A percentile compares a stretch with the other conserved stretches of the same genome.
Conservation (phyloP, 805 yeast species). For the Yamadazyma ubonensis region DNA sequence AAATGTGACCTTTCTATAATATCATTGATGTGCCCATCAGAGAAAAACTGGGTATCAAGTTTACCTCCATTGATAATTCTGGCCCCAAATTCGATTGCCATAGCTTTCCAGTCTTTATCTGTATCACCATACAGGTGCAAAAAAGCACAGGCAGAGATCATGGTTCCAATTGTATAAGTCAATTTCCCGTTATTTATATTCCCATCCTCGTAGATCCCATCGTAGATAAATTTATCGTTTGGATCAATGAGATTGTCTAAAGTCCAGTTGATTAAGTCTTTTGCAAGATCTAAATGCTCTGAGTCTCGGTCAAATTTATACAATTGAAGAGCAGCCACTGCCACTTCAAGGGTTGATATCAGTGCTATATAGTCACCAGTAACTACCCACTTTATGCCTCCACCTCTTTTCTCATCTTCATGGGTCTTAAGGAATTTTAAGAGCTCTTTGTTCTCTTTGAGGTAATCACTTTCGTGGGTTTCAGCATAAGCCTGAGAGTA, state of each 20-base stretch:
- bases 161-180: conserved; percentile 29
- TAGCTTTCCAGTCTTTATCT: conserved; percentile 20
- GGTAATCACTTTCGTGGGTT: conserved; percentile 4
- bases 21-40: conserved; percentile 24
- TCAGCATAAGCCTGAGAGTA: conserved; percentile 15
- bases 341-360: conserved; percentile 26
- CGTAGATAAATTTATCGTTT: conserved; percentile 18
- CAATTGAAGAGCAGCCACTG: conserved; percentile 22
- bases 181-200: conserved; percentile 26
- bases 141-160: conserved; percentile 25
- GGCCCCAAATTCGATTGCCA: conserved; percentile 23
- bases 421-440: conserved; percentile 52
- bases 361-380: conserved; percentile 21
- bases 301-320: conserved; percentile 13
- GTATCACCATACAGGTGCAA: conserved; percentile 14
- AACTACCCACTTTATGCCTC: conserved; percentile 23
- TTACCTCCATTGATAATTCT: conserved; percentile 17
- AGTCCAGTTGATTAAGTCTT: conserved; percentile 16
- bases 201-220: conserved; percentile 21
- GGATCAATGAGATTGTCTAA: conserved; percentile 16
- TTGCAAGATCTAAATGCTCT: conserved; percentile 17
- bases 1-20: conserved; percentile 25
- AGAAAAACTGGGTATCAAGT: conserved; percentile 18
- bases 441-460: conserved; percentile 13
- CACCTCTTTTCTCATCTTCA: conserved; percentile 62